phyloP scores from a whole-genome alignment of 768 basidiomycete genomes.

The Amylocystis lapponica region DNA sequence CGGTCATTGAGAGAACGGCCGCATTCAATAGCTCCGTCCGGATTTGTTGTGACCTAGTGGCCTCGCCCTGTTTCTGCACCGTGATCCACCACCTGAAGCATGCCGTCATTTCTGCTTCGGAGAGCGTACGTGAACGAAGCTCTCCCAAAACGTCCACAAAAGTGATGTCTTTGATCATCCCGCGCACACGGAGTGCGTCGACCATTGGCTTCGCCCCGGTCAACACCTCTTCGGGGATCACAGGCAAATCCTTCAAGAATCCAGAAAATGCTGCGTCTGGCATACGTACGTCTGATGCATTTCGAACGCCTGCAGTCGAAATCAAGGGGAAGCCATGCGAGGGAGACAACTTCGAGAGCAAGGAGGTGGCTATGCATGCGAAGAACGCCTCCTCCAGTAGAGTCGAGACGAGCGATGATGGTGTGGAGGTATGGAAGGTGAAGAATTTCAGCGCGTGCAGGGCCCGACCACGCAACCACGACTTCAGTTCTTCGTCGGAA shows the following conservation, averaged over 20 bases:
- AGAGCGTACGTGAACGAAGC: slow-evolving; percentile 63
- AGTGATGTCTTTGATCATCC: slow-evolving; percentile 66
- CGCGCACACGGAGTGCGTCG: slow-evolving; percentile 50
- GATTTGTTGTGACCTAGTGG: slow-evolving; percentile 35
- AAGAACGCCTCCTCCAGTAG: slow-evolving; percentile 79
- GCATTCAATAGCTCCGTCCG: slow-evolving; percentile 65
- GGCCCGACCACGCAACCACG: slow-evolving; percentile 52
- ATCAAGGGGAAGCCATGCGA: slow-evolving; percentile 64
- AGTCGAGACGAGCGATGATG: slow-evolving; percentile 69
- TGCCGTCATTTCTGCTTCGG: slow-evolving; percentile 67
- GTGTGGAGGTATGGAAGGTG: slow-evolving; percentile 84
- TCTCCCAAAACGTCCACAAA: slow-evolving; percentile 82
- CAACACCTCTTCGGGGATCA: slow-evolving; percentile 58
- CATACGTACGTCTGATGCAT: slow-evolving; percentile 61
- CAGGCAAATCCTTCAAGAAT: slow-evolving; percentile 76
- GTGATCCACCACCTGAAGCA: slow-evolving; percentile 85
- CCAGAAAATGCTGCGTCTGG: slow-evolving; percentile 63
- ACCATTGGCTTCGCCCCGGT: slow-evolving; percentile 56
- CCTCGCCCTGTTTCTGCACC: slow-evolving; percentile 34
- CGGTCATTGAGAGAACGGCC: slow-evolving; percentile 49
- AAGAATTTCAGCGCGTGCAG: slow-evolving; percentile 87
- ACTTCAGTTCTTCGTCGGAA: slow-evolving; percentile 37
- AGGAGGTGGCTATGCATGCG: slow-evolving; percentile 36
- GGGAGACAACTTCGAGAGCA: slow-evolving; percentile 13
- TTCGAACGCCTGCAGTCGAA: slow-evolving; percentile 66